phyloP scores from a whole-genome alignment of 352 stramenopile genomes.

The Phytophthora fragariae region DNA sequence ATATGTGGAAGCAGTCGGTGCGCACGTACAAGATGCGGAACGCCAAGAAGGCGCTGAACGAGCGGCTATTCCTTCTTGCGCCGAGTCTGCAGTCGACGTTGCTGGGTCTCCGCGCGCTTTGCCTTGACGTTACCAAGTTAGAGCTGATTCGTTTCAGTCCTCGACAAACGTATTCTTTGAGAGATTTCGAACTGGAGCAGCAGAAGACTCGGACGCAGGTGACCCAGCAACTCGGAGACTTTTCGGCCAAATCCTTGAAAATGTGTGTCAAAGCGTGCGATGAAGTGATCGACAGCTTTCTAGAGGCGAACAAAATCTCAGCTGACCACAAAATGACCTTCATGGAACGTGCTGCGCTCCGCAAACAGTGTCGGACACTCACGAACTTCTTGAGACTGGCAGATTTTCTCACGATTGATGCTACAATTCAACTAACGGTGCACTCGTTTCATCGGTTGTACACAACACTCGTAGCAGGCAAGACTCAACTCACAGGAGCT shows the following conservation, averaged over 20 bases:
- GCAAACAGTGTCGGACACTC: slow-evolving; percentile 92
- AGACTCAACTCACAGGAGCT: slow-evolving; percentile 35
- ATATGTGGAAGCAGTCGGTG: slow-evolving; percentile 93
- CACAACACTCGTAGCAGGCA: slow-evolving; percentile 59
- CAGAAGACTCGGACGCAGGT: slow-evolving; percentile 55
- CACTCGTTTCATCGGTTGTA: slow-evolving; percentile 76
- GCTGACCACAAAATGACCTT: slow-evolving; percentile 96
- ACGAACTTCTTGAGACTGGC: slow-evolving; percentile 93
- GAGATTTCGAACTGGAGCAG: slow-evolving; percentile 86
- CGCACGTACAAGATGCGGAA: slow-evolving; percentile 88
- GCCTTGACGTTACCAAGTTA: slow-evolving; percentile 68
- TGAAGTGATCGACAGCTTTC: slow-evolving; percentile 92
- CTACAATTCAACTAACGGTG: slow-evolving; percentile 89
- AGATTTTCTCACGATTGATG: slow-evolving; percentile 93
- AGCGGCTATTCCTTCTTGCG: slow-evolving; percentile 91
- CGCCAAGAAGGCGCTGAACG: slow-evolving; percentile 83
- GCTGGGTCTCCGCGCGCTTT: slow-evolving; percentile 76
- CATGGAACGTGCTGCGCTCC: slow-evolving; percentile 94
- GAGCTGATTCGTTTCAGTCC: slow-evolving; percentile 77
- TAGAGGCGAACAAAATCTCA: slow-evolving; percentile 93
- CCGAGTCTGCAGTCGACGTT: slow-evolving; percentile 86
- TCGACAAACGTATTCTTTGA: slow-evolving; percentile 80
- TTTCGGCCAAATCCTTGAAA: slow-evolving; percentile 74
- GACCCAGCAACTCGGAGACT: slow-evolving; percentile 62
- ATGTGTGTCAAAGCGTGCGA: slow-evolving; percentile 92